These are phyloP conservation scores for Pseudogymnoascus sp. DNA, from an alignment of 2,329 filamentous ascomycete genomes.

Conservation along the genomic window DNA sequence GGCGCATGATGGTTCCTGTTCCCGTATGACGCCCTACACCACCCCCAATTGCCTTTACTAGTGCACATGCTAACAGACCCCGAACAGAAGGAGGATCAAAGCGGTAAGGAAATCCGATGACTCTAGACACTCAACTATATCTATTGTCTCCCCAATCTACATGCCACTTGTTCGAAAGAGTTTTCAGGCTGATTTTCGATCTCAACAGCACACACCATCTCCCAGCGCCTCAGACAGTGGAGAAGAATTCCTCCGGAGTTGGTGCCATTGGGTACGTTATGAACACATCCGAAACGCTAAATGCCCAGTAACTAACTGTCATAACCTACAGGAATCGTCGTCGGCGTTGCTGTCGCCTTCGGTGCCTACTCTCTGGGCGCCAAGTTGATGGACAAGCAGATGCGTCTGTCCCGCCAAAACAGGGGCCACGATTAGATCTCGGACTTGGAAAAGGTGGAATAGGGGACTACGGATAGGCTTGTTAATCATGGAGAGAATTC, in stretches of 20 bases:
- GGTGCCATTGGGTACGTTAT: slow-evolving; percentile 75
- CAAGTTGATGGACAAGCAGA: slow-evolving; percentile 88
- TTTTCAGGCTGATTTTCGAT: slow-evolving; percentile 14
- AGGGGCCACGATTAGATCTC: slow-evolving; percentile 24
- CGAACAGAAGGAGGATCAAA: slow-evolving; percentile 56
- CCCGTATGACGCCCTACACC: slow-evolving; percentile 53
- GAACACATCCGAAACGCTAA: background rate
- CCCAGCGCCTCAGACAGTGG: slow-evolving; percentile 83
- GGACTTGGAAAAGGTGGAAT: background rate
- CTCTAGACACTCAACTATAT: slow-evolving; percentile 17
- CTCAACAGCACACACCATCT: slow-evolving; percentile 80
- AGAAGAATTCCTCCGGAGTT: slow-evolving; percentile 90
- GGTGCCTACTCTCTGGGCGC: slow-evolving; percentile 72
- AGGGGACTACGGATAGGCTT: background rate
- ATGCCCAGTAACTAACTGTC: slow-evolving; percentile 23
- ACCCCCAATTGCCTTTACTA: slow-evolving; percentile 25
- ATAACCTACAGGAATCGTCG: slow-evolving; percentile 61
- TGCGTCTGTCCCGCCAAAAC: slow-evolving; percentile 71
- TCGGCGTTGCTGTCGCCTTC: slow-evolving; percentile 73
- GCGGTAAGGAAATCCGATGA: slow-evolving; percentile 41
- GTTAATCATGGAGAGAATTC: background rate
- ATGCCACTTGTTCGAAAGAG: background rate
- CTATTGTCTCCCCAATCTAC: background rate
- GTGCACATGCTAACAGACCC: slow-evolving; percentile 5
- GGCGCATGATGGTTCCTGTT: slow-evolving; percentile 60